Base-by-base conservation (phyloP, 345 rosid genomes). In the Sisymbrium altissimum region DNA sequence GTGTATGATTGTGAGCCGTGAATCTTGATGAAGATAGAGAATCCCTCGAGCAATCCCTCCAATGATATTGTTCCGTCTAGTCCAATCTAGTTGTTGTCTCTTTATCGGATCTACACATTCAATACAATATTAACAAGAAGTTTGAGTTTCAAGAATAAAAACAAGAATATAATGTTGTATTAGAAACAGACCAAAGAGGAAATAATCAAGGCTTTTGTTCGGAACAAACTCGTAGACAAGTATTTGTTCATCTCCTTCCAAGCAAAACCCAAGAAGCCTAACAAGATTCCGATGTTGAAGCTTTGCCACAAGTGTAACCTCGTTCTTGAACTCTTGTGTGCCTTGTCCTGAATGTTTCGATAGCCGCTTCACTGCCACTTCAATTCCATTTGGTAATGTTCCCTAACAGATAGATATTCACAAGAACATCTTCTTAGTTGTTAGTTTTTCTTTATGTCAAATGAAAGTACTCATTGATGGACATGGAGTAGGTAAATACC, bases 251-350 rank as follows among this genome's bases (percentile, higher is more conserved):
- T 64, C 48, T 30, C 72, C 72, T 57, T 80, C 82, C 17, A 82
- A 36, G 64, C 77, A 77, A 64, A 72, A 81, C 61, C 81, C 84
- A 4, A 78, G 46, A 55, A 48, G 79, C 50, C 77, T 74, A 35
- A 81, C 80, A 58, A 81, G 73, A 67, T 84, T 82, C 48, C 76
- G 79, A 29, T 86, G 87, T 27, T 86, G 87, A 57, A 86, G 86
- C 70, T 64, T 82, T 2, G 83, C 83, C 23, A 86, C 76, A 48
- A 84, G 21, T 0, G 68, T 30, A 10, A 79, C 70, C 71, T 84
- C 85, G 23, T 77, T 84, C 75, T 80, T 81, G 38, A 86, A 84
- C 55, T 86, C 82, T 56, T 18, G 2, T 10, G 36, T 52, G 19
- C 88, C 88, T 68, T 84, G 86, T 15, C 45, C 57, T 7, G 86